A percentile compares a stretch with the other conserved stretches of the same genome.
These are phyloP conservation scores for Podaxis sp. DNA, from an alignment of 768 basidiomycete species.

Conservation along the genomic window DNA sequence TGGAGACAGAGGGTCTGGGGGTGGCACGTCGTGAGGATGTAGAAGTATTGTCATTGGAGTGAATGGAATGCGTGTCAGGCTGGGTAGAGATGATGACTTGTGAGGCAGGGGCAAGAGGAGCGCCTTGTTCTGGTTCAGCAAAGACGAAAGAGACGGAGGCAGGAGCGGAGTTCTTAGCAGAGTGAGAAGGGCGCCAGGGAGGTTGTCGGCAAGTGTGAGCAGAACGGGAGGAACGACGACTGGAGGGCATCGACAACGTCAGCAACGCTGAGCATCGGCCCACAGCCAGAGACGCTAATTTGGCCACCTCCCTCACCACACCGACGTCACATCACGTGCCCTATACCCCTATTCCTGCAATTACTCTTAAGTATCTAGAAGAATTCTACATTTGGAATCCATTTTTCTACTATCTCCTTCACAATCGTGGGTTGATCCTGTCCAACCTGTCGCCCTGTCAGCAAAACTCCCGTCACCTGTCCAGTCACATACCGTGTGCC, in stretches of 20 bases:
- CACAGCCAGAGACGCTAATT: slow-evolving; percentile 4
- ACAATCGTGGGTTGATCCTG: slow-evolving; percentile 22
- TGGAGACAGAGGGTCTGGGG: not conserved
- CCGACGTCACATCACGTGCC: slow-evolving; percentile 13
- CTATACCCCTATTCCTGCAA: not conserved
- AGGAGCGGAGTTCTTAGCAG: slow-evolving; percentile 2
- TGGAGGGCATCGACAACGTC: slow-evolving; percentile 9
- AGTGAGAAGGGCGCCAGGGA: not conserved
- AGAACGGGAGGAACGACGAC: slow-evolving; percentile 11
- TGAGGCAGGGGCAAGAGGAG: slow-evolving; percentile 9
- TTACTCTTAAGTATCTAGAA: not conserved
- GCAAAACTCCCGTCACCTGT: not conserved
- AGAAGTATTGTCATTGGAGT: slow-evolving; percentile 1
- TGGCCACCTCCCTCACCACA: slow-evolving; percentile 4
- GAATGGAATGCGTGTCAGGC: not conserved
- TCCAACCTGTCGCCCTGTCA: slow-evolving; percentile 14
- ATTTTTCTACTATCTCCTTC: slow-evolving; percentile 23
- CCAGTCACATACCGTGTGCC: slow-evolving; percentile 30
- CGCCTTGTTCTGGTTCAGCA: slow-evolving; percentile 12
- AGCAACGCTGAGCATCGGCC: not conserved
- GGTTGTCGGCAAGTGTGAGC: not conserved
- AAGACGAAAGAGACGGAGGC: slow-evolving; percentile 7
- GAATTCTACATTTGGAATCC: slow-evolving; percentile 17
- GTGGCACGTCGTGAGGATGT: not conserved
- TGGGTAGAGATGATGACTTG: slow-evolving; percentile 6